These are phyloP conservation scores for Flaveria bidentis DNA, from an alignment of 129 eudicot species.

Conservation along the genomic window DNA sequence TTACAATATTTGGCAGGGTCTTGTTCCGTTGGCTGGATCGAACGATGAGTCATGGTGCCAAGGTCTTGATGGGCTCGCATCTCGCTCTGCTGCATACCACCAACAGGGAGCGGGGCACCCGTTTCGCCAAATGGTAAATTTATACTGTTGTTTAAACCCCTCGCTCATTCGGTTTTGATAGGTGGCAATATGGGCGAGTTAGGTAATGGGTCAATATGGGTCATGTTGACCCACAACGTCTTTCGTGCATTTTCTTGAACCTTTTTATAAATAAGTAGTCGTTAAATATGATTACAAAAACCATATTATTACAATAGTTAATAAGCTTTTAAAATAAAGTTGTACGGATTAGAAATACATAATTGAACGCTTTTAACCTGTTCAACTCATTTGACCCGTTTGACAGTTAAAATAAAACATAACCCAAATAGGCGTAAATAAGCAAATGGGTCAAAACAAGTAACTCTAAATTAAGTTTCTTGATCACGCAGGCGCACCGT, in stretches of 20 bases:
- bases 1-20: conserved; percentile 47
- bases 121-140: conserved; percentile 67
- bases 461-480: conserved; percentile 14
- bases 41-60: conserved; percentile 90
- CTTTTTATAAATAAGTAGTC: background rate
- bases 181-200: background rate
- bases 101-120: conserved; percentile 95
- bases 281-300: background rate
- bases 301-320: background rate
- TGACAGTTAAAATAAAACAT: background rate
- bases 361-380: no score
- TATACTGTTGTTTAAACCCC: background rate
- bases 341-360: no score
- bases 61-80: conserved; percentile 85
- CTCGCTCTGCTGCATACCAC: conserved; percentile 84
- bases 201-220: background rate
- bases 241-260: background rate
- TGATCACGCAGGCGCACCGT: conserved; percentile 64
- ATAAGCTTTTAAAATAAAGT: no score
- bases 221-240: background rate
- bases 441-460: conserved; percentile 3
- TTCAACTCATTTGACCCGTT: background rate
- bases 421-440: background rate
- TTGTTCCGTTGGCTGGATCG: conserved; percentile 76
- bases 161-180: background rate